Percentiles rank a stretch among this genome's conserved stretches.
Evolutionary conservation across 2,329 filamentous ascomycete genomes (phyloP).

Genomic region (Aschersonia sp.): DNA sequence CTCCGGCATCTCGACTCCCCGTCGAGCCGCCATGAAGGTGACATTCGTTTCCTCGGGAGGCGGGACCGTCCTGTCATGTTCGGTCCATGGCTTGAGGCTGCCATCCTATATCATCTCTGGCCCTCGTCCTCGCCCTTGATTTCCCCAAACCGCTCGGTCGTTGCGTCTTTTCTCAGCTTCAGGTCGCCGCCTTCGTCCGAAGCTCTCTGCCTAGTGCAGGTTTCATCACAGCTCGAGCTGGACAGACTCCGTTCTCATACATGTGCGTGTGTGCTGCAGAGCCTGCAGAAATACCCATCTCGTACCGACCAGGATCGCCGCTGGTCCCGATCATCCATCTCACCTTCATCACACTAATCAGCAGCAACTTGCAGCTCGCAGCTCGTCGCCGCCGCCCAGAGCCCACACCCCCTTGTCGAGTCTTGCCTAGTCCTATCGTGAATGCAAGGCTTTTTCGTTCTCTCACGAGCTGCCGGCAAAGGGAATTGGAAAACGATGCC

Average conservation of each 20-base stretch:
- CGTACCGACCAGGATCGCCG: not conserved
- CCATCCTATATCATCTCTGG: not conserved
- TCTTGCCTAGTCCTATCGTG: not conserved
- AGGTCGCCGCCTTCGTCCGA: not conserved
- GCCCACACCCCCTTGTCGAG: conserved; percentile 1
- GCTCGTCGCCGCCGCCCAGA: not conserved
- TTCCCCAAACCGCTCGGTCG: not conserved
- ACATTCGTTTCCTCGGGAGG: not conserved
- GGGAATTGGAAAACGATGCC: conserved; percentile 4
- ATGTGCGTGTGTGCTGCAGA: too few relatives aligned
- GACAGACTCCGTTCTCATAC: too few relatives aligned
- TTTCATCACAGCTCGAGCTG: not conserved
- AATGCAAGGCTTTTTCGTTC: not conserved
- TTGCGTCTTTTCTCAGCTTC: not conserved
- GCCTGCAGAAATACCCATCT: not conserved
- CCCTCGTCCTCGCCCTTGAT: not conserved
- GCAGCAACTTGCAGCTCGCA: not conserved
- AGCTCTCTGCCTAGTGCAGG: not conserved
- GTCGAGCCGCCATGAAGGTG: not conserved
- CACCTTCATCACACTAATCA: not conserved
- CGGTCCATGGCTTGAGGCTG: not conserved
- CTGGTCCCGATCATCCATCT: not conserved
- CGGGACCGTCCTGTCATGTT: not conserved
- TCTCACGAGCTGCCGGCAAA: too few relatives aligned
- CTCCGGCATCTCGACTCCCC: not conserved